Base-by-base conservation (phyloP, 371 early-diverging fungal genomes). In the Mycotypha africana region DNA sequence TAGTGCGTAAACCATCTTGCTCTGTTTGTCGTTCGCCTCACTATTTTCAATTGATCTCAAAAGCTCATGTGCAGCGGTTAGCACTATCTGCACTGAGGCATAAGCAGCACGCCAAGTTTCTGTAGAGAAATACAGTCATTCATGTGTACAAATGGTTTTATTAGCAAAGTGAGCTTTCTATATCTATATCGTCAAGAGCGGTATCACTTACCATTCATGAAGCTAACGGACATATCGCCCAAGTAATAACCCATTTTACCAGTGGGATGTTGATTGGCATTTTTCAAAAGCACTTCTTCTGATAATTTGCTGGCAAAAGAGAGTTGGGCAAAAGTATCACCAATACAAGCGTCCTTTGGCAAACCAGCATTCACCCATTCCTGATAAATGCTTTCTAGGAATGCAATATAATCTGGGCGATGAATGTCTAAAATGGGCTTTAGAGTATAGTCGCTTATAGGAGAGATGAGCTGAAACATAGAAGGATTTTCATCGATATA, bases 51-150 rank as follows among this genome's bases (percentile, higher is more conserved):
- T 20, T 25, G 41, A 16, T 21, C 54, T 57, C 16, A 74, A 32
- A 12, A 87, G 48, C 6, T 62, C 51, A 42, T 81, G 67, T 1
- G 78, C 70, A 3, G 77, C 88, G 1, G 84, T 78, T 23, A 85
- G 52, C 3, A 78, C 82, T 11, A 84, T 65, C 51, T 87, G 84
- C 1, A 74, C 83, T 1, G 85, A 81, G 8, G 65, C 70, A 56
- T 83, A 84, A 5, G 77, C 66, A n/a, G 85, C 76, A 33, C 60
- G 57, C 72, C 77, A 85, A 0, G 87, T 85, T 19, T 81, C 85
- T 79, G 38, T 21, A 42, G 34, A 16, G 21, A 39, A 39, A n/a
- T n/a, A n/a, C n/a, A n/a, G n/a, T n/a, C n/a, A n/a, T n/a, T n/a
- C n/a, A n/a, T n/a, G n/a, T n/a, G n/a, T n/a, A n/a, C n/a, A n/a